Conservation (phyloP, 2,329 filamentous ascomycete species). For the Aaosphaeria arxii region DNA sequence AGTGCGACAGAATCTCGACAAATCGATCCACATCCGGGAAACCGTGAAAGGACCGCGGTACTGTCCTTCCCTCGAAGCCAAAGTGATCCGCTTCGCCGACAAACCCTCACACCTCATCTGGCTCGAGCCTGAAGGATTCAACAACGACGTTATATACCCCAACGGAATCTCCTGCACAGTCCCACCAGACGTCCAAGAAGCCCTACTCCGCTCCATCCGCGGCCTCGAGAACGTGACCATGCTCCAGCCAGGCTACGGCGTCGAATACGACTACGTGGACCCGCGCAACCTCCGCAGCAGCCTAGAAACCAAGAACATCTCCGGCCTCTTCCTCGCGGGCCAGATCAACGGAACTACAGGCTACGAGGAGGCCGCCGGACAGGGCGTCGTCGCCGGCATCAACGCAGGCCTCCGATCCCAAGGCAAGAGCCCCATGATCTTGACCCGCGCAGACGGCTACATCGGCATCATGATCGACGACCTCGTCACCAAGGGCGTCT, state of each 20-base stretch:
- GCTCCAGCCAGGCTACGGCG: constrained; percentile 93
- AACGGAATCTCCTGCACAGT: constrained; percentile 98
- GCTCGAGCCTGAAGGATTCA: constrained; percentile 94
- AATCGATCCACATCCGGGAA: constrained; percentile 94
- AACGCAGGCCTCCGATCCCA: constrained; percentile 84
- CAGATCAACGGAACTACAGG: constrained; percentile 99
- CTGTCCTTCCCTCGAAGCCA: constrained; percentile 92
- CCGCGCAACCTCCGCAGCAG: constrained; percentile 84
- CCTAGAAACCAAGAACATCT: constrained; percentile 88
- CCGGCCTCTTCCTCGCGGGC: constrained; percentile 84
- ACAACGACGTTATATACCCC: constrained; percentile 86
- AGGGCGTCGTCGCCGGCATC: constrained; percentile 87
- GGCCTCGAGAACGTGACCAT: constrained; percentile 87
- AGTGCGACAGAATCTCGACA: constrained; percentile 85
- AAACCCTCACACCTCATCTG: constrained; percentile 85
- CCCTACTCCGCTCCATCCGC: constrained; percentile 79
- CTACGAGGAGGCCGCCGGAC: constrained; percentile 94
- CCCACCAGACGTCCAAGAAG: constrained; percentile 80
- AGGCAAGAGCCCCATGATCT: constrained; percentile 60
- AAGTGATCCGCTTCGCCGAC: constrained; percentile 82
- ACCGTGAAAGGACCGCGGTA: constrained; percentile 92
- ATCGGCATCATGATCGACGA: constrained; percentile 99
- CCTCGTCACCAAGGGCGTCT: constrained; percentile 92
- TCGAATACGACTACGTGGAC: constrained; percentile 98
- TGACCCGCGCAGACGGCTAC: constrained; percentile 85